phyloP scores from a whole-genome alignment of 345 rosid species.

The Aethionema arabicum region DNA sequence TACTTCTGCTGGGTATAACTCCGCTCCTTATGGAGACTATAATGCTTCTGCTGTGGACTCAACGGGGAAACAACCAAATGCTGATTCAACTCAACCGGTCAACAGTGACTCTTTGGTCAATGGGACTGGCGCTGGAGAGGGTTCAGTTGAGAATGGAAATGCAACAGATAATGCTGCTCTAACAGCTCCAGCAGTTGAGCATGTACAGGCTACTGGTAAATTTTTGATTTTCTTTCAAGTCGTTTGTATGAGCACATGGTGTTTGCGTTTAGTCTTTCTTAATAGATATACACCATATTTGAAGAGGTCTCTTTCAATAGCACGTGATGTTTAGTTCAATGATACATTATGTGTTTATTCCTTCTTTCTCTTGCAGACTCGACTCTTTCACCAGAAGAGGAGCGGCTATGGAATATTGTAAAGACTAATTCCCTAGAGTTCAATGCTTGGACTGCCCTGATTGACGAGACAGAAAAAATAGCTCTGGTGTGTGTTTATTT shows the following conservation, averaged over 20 bases:
- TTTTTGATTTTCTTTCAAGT: not conserved
- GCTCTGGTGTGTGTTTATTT: conserved; percentile 61
- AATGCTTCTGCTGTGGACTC: conserved; percentile 39
- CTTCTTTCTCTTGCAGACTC: conserved; percentile 34
- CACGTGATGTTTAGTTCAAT: not conserved
- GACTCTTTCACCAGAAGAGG: conserved; percentile 76
- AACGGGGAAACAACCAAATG: conserved; percentile 35
- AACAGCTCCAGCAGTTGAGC: conserved; percentile 42
- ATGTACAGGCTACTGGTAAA: conserved; percentile 64
- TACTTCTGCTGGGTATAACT: conserved; percentile 36
- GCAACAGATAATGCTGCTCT: conserved; percentile 42
- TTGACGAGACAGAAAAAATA: conserved; percentile 88
- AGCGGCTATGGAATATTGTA: conserved; percentile 83
- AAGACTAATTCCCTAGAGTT: conserved; percentile 76
- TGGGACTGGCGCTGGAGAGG: conserved; percentile 50
- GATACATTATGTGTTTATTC: not conserved
- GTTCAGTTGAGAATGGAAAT: conserved; percentile 61
- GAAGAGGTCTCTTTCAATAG: not conserved
- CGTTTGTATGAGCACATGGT: not conserved
- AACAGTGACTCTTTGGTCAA: conserved; percentile 49
- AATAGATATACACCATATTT: not conserved
- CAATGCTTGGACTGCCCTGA: conserved; percentile 85
- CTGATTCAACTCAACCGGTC: conserved; percentile 34
- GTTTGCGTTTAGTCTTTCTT: not conserved
- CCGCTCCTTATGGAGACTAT: conserved; percentile 41